Base-by-base conservation (phyloP, 2,329 filamentous ascomycete genomes). In the Colletotrichum nymphaeae region DNA sequence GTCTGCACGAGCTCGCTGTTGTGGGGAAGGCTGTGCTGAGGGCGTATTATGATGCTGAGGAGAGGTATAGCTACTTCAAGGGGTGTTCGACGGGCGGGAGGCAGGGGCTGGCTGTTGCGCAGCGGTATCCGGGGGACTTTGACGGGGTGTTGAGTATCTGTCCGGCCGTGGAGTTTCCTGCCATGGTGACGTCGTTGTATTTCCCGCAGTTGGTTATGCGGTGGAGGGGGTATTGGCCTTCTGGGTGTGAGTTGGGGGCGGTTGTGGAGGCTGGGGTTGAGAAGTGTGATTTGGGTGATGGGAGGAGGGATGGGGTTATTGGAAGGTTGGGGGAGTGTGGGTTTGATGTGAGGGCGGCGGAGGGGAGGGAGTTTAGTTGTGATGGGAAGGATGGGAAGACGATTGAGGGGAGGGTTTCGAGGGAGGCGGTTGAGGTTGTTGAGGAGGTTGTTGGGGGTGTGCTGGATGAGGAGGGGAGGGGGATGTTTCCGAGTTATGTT, bases 71-170 rank as follows among this genome's bases (percentile, higher is more conserved):
- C 11, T 92, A 91, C 78, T 91, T 87, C 72, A 77, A 87, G 2
- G 90, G 90, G 8, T 92, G 90, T 77, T 91, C 88, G 0, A 87
- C 88, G 0, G 90, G 91, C 6, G 90, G 90, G 0, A 83, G 90
- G 0, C 88, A 92, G 81, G 90, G 89, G 4, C 80, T 90, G 32
- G 88, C 88, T 57, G 84, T 86, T 9, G 85, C 88, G 0, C 86
- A 91, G 76, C 76, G 81, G n/a, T 90, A 85, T 71, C 89, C 90
- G 0, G 82, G 86, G 0, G 89, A 91, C 73, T 91, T 90, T 69
- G 88, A 92, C 67, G 89, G 89, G 22, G 84, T 90, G 22, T 79
- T 91, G 1, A 88, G 87, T 3, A 86, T 87, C 1, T 78, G 79
- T 26, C 82, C 83, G 5, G 88, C 87, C 8, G 73, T 82, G 4